Evolutionary conservation across 176 grass and related monocot genomes (phyloP).

Genomic region (Zizania latifolia): DNA sequence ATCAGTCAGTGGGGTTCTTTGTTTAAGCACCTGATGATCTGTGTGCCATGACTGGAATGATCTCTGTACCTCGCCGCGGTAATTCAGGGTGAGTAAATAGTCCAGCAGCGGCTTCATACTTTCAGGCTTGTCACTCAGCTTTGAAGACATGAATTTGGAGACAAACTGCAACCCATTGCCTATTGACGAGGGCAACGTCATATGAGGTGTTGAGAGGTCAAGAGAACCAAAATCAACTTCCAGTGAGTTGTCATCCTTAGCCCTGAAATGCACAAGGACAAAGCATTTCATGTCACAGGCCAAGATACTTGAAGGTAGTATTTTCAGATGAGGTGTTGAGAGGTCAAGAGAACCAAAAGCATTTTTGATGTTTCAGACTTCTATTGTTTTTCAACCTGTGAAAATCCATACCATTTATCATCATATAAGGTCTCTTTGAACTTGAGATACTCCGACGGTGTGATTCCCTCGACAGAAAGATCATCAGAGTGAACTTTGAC

Average conservation of each 20-base stretch:
- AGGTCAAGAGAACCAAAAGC: conserved; percentile 75
- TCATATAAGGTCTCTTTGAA: conserved; percentile 61
- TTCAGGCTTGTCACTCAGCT: conserved; percentile 51
- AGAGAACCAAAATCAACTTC: conserved; percentile 86
- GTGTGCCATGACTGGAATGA: background rate
- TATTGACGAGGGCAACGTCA: conserved; percentile 80
- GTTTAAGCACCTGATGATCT: background rate
- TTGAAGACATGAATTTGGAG: conserved; percentile 75
- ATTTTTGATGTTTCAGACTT: background rate
- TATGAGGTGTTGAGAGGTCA: conserved; percentile 55
- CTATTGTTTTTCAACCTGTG: no score
- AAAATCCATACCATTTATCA: conserved; percentile 49
- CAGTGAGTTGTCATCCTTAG: conserved; percentile 65
- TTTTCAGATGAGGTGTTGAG: conserved; percentile 62
- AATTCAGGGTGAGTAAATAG: conserved; percentile 69
- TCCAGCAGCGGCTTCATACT: conserved; percentile 75
- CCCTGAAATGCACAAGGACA: conserved; percentile 42
- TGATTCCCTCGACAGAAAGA: conserved; percentile 63
- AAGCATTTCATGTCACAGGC: no score
- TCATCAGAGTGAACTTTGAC: conserved; percentile 53
- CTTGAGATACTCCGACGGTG: conserved; percentile 48
- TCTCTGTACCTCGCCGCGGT: conserved; percentile 52
- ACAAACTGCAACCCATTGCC: conserved; percentile 76
- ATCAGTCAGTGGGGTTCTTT: background rate
- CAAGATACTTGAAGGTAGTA: no score